Percentiles rank a stretch among this genome's conserved stretches.
These are phyloP conservation scores for Ceratocystis lukuohia DNA, from an alignment of 2,329 filamentous ascomycete genomes.

Conservation along the genomic window DNA sequence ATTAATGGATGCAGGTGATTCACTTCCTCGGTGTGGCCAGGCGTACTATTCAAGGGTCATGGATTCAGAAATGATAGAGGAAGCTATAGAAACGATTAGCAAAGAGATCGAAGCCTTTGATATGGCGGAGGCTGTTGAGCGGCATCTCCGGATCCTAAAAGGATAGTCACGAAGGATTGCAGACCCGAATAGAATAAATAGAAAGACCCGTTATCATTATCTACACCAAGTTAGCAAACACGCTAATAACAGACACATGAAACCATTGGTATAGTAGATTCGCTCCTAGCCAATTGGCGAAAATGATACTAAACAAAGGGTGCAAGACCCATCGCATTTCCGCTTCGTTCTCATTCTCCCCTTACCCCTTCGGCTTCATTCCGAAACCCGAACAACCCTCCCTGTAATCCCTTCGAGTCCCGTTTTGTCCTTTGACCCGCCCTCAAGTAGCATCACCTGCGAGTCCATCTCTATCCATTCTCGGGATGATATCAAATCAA, in stretches of 20 bases:
- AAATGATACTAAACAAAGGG: neutral
- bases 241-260: neutral
- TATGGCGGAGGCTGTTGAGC: constrained; percentile 3
- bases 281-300: neutral
- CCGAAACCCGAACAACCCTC: constrained; percentile 46
- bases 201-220: neutral
- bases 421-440: constrained; percentile 51
- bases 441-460: constrained; percentile 57
- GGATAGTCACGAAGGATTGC: neutral
- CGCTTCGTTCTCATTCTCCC: neutral
- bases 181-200: neutral
- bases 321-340: too few relatives aligned
- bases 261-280: neutral
- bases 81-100: neutral
- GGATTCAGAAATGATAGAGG: neutral
- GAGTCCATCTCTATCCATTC: constrained; percentile 65
- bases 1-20: neutral
- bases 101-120: neutral
- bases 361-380: constrained; percentile 27
- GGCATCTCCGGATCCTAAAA: neutral
- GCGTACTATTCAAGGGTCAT: constrained; percentile 4
- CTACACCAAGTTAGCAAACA: neutral
- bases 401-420: constrained; percentile 63
- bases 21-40: neutral
- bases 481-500: constrained; percentile 54